Evolutionary conservation across 805 yeast species (phyloP).

Genomic region (Kuraishia piskuri): DNA sequence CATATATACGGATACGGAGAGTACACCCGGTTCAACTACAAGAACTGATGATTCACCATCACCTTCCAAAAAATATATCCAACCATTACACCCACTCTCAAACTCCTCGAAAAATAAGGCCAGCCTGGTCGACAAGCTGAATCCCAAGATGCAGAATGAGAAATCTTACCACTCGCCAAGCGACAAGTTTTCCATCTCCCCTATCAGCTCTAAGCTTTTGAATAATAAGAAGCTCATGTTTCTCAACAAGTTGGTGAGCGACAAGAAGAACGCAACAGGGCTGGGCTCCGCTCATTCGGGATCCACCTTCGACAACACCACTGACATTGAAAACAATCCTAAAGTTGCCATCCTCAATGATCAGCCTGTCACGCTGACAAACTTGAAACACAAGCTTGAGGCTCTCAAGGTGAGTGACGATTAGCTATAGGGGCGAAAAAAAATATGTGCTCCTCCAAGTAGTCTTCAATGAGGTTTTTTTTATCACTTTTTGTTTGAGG

Average conservation of each 20-base stretch:
- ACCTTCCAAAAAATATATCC: conserved; percentile 1
- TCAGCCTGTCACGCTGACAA: neutral
- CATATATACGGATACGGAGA: neutral
- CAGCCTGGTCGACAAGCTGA: neutral
- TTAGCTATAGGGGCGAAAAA: no score
- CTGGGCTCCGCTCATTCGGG: neutral
- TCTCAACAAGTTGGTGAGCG: conserved; percentile 4
- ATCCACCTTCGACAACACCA: neutral
- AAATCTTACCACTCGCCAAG: conserved; percentile 10
- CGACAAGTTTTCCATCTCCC: conserved; percentile 10
- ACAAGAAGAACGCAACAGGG: neutral
- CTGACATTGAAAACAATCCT: neutral
- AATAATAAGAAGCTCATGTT: conserved; percentile 7
- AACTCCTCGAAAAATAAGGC: neutral
- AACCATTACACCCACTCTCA: conserved; percentile 2
- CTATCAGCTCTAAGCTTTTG: conserved; percentile 11
- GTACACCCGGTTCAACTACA: neutral
- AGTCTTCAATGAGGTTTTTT: conserved; percentile 19
- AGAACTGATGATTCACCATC: conserved; percentile 1
- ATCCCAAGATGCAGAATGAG: conserved; percentile 2
- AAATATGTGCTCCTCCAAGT: no score
- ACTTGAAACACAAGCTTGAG: conserved; percentile 9
- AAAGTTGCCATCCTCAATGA: neutral
- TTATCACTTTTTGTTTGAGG: conserved; percentile 2
- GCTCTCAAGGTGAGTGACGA: conserved; percentile 5